Evolutionary conservation across 2,329 filamentous ascomycete species (phyloP).

Genomic region (Pseudogymnoascus sp.): DNA sequence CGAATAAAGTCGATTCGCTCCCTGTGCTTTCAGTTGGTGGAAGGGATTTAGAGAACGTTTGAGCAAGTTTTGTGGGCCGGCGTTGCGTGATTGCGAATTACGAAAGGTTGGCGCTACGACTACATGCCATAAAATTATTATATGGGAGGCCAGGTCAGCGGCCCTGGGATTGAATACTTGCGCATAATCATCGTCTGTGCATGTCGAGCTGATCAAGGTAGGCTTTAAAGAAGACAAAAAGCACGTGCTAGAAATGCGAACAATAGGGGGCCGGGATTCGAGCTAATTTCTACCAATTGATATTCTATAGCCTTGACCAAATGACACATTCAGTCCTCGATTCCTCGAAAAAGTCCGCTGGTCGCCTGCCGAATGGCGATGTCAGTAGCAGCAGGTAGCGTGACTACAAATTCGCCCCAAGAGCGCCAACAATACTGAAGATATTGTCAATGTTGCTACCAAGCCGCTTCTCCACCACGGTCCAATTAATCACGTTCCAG

Average conservation of each 20-base stretch:
- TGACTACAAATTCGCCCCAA: neutral
- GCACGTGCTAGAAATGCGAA: neutral
- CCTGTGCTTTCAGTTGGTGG: neutral
- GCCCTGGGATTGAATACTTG: neutral
- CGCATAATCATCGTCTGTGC: neutral
- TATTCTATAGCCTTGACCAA: neutral
- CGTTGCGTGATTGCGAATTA: neutral
- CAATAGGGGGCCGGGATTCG: neutral
- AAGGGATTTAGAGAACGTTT: neutral
- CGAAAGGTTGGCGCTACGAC: neutral
- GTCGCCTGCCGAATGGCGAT: neutral
- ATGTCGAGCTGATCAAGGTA: neutral
- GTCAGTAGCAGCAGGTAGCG: neutral
- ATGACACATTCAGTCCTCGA: neutral
- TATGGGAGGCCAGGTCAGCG: neutral
- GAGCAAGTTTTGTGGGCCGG: neutral
- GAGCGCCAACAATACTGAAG: constrained; percentile 15
- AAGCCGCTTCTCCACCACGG: constrained; percentile 57
- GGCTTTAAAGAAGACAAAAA: neutral
- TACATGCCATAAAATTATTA: neutral
- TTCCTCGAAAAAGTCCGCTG: neutral
- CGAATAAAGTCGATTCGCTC: neutral
- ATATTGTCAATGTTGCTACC: constrained; percentile 35
- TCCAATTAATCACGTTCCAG: constrained; percentile 75
- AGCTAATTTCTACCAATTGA: neutral